These are phyloP conservation scores for Trichoderma sp. DNA, from an alignment of 2,329 filamentous ascomycete species.

Conservation along the genomic window DNA sequence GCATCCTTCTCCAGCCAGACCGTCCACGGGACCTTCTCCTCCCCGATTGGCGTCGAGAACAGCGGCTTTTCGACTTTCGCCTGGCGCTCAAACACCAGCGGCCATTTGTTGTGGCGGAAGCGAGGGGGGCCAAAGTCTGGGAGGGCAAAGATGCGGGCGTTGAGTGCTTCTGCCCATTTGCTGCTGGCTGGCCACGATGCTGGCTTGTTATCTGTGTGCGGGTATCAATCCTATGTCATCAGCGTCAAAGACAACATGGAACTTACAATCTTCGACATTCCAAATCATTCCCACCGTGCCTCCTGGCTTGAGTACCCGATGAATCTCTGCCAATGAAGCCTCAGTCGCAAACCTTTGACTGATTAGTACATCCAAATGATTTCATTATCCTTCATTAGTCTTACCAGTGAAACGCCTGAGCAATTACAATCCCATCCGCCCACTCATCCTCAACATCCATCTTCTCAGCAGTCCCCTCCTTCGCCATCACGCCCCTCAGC, in stretches of 20 bases:
- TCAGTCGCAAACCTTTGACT: slow-evolving; percentile 65
- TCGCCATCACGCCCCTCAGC: slow-evolving; percentile 55
- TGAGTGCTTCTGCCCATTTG: slow-evolving; percentile 63
- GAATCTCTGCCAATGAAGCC: slow-evolving; percentile 65
- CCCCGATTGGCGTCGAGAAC: slow-evolving; percentile 65
- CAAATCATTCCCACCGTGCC: slow-evolving; percentile 68
- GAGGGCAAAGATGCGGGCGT: slow-evolving; percentile 57
- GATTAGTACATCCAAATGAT: background rate
- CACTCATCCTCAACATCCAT: slow-evolving; percentile 59
- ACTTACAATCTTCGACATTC: slow-evolving; percentile 71
- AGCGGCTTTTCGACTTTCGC: slow-evolving; percentile 46
- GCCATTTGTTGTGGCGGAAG: slow-evolving; percentile 67
- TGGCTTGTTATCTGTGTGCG: slow-evolving; percentile 62
- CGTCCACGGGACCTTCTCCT: slow-evolving; percentile 57
- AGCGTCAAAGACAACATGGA: background rate
- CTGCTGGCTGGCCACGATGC: slow-evolving; percentile 55
- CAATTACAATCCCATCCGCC: slow-evolving; percentile 66
- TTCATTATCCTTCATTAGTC: background rate
- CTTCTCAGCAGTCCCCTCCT: slow-evolving; percentile 59
- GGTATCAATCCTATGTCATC: background rate
- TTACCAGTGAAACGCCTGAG: slow-evolving; percentile 65
- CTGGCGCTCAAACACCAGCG: slow-evolving; percentile 63
- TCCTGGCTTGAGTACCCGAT: slow-evolving; percentile 62
- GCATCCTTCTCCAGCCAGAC: slow-evolving; percentile 59
- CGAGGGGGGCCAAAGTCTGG: slow-evolving; percentile 60